Evolutionary conservation across 2,329 filamentous ascomycete species (phyloP), one percentile per base, ranked within the genome.

Genomic region (Helotiales sp.): DNA sequence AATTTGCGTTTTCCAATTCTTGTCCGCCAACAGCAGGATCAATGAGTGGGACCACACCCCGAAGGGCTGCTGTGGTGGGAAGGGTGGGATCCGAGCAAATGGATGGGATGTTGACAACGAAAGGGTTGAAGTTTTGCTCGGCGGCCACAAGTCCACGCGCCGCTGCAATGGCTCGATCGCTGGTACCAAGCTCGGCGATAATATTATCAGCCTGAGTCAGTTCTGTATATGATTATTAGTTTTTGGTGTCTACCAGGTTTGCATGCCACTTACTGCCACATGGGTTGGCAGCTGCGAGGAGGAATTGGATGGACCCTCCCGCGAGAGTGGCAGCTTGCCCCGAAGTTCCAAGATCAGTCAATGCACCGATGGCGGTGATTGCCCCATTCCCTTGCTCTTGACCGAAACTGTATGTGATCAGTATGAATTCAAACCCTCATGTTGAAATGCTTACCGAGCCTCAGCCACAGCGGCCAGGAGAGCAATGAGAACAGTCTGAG

Each of bases 41-140:
- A 60, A 90, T 81, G 15, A 87, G 77, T 25, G 87, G 86, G 3
- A 88, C 77, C 56, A 90, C 85, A 61, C 87, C 87, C 42, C 87
- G 79, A 30, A 90, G 82, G 55, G 78, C 78, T 24, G 73, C 72
- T 7, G 83, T 88, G 30, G 77, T 80, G 10, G 87, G 87, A 2
- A 90, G 81, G 25, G 77, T 75, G 1, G 85, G 74, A 62, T 90
- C 84, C 34, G 76, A 80, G 73, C 87, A 90, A 69, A 90, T 81
- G 60, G 79, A 83, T 17, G 83, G 85, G 31, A 84, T 77, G 66
- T 75, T 75, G 61, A 81, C 79, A 55, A 73, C 81, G 63, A 85
- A 88, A 52, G 84, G 85, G 76, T 89, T 89, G 76, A 88, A 88
- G 80, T 90, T 89, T 73, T 88, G 85, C 77, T 89, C 86, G 3